These are phyloP conservation scores for Phaseolus lunatus DNA, from an alignment of 306 rosid species.

Conservation along the genomic window DNA sequence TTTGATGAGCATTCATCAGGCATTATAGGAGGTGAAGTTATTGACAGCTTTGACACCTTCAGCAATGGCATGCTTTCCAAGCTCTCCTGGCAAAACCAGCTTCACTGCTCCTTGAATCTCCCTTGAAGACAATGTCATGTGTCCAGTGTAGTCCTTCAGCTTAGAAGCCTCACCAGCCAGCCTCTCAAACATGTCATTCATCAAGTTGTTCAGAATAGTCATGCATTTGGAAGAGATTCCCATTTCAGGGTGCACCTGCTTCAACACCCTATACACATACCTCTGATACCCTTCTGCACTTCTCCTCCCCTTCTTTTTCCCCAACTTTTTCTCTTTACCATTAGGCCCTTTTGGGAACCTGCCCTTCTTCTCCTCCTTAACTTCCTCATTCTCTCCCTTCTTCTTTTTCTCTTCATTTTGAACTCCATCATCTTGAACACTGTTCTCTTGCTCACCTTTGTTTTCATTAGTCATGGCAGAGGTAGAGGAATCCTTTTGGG, in stretches of 20 bases:
- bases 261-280: conserved; percentile 71
- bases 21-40: conserved; percentile 39
- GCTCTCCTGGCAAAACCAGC: conserved; percentile 74
- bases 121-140: conserved; percentile 60
- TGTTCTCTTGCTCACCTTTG: conserved; percentile 22
- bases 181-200: conserved; percentile 87
- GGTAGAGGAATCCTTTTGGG: not conserved
- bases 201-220: conserved; percentile 67
- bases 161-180: conserved; percentile 66
- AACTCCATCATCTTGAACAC: not conserved
- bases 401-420: conserved; percentile 6
- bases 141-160: conserved; percentile 53
- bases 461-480: conserved; percentile 9
- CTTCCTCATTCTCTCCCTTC: not conserved
- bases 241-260: conserved; percentile 83
- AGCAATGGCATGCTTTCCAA: conserved; percentile 76
- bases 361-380: conserved; percentile 1
- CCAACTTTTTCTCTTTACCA: conserved; percentile 39
- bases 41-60: conserved; percentile 77
- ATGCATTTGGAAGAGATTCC: conserved; percentile 67
- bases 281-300: conserved; percentile 65
- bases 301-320: conserved; percentile 31
- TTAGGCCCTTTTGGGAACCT: not conserved
- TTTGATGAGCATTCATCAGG: not conserved
- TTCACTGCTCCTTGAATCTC: conserved; percentile 78